Percentiles rank a stretch among this genome's conserved stretches.
phyloP scores from a whole-genome alignment of 1,284 basidiomycete genomes.

The Schizopora paradoxa region DNA sequence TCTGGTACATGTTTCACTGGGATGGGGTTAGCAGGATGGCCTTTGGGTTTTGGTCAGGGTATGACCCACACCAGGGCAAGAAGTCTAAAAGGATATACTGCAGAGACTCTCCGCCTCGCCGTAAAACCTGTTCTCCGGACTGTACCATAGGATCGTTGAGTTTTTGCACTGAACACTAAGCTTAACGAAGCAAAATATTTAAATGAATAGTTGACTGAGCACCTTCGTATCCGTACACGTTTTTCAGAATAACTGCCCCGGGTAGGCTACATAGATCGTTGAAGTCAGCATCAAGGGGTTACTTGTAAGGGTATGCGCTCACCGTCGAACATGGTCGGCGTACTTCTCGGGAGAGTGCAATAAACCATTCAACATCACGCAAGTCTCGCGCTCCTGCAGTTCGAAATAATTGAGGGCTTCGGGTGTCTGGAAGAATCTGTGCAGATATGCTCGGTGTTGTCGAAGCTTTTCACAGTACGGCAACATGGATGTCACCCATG shows the following conservation, averaged over 20 bases:
- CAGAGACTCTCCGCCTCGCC: too few relatives aligned
- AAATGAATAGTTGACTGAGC: too few relatives aligned
- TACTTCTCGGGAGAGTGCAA: conserved; percentile 21
- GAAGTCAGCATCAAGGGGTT: too few relatives aligned
- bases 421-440: conserved; percentile 22
- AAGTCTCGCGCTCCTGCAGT: conserved; percentile 20
- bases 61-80: neutral
- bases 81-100: conserved; percentile 13
- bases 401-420: conserved; percentile 19
- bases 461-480: too few relatives aligned
- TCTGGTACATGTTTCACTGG: neutral
- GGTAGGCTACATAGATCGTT: too few relatives aligned
- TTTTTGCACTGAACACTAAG: neutral
- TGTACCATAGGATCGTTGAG: neutral
- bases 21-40: neutral
- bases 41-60: neutral
- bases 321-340: conserved; percentile 23
- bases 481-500: too few relatives aligned
- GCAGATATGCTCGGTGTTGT: conserved; percentile 21
- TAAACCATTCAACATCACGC: conserved; percentile 21
- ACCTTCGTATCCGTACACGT: conserved; percentile 16
- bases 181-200: too few relatives aligned
- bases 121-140: neutral
- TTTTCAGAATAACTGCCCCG: conserved; percentile 10
- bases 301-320: too few relatives aligned